Conservation (phyloP, 768 basidiomycete species). For the Tulasnella sp. region DNA sequence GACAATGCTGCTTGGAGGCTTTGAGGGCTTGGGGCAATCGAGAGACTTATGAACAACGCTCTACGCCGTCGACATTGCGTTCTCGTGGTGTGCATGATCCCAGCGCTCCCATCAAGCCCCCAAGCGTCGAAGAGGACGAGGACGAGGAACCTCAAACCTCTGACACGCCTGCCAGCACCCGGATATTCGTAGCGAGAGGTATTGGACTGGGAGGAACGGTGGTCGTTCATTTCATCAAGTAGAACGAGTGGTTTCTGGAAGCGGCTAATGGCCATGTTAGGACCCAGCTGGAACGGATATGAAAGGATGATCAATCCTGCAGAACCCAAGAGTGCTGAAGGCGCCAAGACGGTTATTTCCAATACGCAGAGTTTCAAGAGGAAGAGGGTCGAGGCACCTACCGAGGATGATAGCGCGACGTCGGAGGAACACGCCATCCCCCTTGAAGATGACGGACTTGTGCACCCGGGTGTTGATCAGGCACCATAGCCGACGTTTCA, state of each 20-base stretch:
- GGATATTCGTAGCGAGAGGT: background rate
- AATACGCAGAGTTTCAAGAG: constrained; percentile 10
- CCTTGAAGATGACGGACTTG: background rate
- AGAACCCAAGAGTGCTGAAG: background rate
- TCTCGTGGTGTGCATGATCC: constrained; percentile 21
- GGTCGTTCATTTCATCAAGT: constrained; percentile 96
- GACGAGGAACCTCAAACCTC: constrained; percentile 45
- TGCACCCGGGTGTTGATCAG: background rate
- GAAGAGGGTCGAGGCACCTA: background rate
- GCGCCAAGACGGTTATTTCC: background rate
- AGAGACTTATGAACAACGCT: constrained; percentile 26
- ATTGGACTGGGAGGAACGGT: constrained; percentile 73
- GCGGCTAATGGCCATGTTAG: constrained; percentile 81
- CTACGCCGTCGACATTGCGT: background rate
- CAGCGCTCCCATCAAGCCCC: constrained; percentile 45
- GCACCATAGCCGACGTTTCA: background rate
- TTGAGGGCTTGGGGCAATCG: constrained; percentile 25
- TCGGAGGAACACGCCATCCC: background rate
- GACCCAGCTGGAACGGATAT: background rate
- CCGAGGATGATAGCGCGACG: background rate
- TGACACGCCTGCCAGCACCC: constrained; percentile 26
- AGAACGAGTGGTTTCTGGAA: constrained; percentile 93
- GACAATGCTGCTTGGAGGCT: constrained; percentile 20
- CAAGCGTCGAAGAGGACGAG: constrained; percentile 59
- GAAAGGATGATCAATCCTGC: background rate